phyloP scores from a whole-genome alignment of 805 yeast species.

The Scheffersomyces coipomensis region DNA sequence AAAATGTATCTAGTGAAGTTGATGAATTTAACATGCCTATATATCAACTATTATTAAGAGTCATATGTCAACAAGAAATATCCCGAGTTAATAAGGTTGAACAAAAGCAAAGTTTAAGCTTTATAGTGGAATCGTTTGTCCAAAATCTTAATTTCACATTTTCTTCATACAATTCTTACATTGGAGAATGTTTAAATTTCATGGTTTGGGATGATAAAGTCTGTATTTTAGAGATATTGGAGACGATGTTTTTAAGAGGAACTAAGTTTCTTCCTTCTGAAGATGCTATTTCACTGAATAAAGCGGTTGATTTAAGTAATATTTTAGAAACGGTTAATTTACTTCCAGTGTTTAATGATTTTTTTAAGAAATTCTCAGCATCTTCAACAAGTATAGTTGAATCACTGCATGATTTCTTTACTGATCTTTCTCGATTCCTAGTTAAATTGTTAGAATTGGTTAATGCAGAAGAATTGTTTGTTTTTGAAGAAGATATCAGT shows the following conservation, averaged over 20 bases:
- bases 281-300: slow-evolving; percentile 1
- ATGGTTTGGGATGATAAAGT: slow-evolving; percentile 28
- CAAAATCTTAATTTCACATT: slow-evolving; percentile 25
- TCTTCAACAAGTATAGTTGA: slow-evolving; percentile 21
- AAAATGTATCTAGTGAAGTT: slow-evolving; percentile 9
- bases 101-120: slow-evolving; percentile 8
- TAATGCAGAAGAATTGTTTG: not conserved
- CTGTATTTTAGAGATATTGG: slow-evolving; percentile 24
- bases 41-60: slow-evolving; percentile 26
- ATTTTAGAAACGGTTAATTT: slow-evolving; percentile 16
- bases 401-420: slow-evolving; percentile 19
- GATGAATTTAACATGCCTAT: slow-evolving; percentile 38
- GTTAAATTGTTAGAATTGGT: slow-evolving; percentile 16
- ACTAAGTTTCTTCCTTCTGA: slow-evolving; percentile 9
- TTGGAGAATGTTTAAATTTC: slow-evolving; percentile 38
- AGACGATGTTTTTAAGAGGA: slow-evolving; percentile 22
- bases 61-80: slow-evolving; percentile 15
- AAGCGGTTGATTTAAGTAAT: not conserved
- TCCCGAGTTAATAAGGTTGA: slow-evolving; percentile 7
- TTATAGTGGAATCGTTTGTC: slow-evolving; percentile 13
- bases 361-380: slow-evolving; percentile 47
- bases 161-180: slow-evolving; percentile 27
- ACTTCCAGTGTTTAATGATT: slow-evolving; percentile 40
- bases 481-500: slow-evolving; percentile 9
- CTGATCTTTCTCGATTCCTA: slow-evolving; percentile 19